These are phyloP conservation scores for Quercus cerris DNA, from an alignment of 306 rosid genomes.

Conservation along the genomic window DNA sequence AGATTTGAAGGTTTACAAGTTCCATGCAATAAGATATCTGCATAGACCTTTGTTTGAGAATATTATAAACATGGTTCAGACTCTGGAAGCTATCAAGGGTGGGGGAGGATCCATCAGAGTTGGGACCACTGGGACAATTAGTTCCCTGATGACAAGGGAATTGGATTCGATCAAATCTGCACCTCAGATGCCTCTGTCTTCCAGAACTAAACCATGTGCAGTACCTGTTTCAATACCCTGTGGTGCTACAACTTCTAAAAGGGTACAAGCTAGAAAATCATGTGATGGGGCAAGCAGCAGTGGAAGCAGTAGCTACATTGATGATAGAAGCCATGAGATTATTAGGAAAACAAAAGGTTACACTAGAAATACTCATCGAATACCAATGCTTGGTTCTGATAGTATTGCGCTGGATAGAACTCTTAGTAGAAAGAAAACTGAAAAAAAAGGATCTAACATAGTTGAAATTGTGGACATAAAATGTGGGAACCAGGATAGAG, in stretches of 20 bases:
- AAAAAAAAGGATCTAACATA: constrained; percentile 52
- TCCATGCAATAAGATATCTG: constrained; percentile 17
- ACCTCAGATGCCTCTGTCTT: constrained; percentile 44
- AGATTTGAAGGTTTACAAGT: not conserved
- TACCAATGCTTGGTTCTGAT: constrained; percentile 71
- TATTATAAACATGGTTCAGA: constrained; percentile 62
- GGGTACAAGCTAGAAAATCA: constrained; percentile 55
- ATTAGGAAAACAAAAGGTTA: constrained; percentile 48
- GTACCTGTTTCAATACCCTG: constrained; percentile 42
- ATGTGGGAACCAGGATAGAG: constrained; percentile 67
- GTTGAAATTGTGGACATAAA: constrained; percentile 86
- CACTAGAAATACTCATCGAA: constrained; percentile 49
- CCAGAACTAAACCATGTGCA: constrained; percentile 44
- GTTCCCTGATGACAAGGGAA: constrained; percentile 85
- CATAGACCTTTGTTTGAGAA: constrained; percentile 24
- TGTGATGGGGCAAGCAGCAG: constrained; percentile 67
- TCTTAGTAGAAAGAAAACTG: constrained; percentile 51
- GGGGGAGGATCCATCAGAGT: constrained; percentile 85
- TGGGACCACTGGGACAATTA: constrained; percentile 79
- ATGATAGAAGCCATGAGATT: constrained; percentile 34
- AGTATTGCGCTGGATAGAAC: constrained; percentile 37
- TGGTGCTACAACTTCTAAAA: constrained; percentile 43
- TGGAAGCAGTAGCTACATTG: constrained; percentile 36
- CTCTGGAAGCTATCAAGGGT: constrained; percentile 58
- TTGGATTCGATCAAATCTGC: constrained; percentile 60